phyloP scores from a whole-genome alignment of 768 basidiomycete genomes.

The Tulasnella sp. region DNA sequence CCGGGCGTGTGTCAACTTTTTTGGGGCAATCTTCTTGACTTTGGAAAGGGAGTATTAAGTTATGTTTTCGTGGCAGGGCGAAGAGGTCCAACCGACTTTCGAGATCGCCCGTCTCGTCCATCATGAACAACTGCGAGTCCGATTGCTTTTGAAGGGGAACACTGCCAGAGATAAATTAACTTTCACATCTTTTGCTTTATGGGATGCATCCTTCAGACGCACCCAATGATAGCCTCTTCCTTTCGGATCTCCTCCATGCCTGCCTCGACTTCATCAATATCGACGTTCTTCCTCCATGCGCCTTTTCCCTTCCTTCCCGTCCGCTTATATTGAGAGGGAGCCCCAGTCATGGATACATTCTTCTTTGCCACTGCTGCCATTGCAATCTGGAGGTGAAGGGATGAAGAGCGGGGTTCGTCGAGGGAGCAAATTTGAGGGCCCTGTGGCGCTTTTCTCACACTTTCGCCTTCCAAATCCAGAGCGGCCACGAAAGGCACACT shows the following conservation, averaged over 20 bases:
- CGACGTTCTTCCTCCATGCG: conserved; percentile 89
- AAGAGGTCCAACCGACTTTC: conserved; percentile 36
- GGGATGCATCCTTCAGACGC: conserved; percentile 19
- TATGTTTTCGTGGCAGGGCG: not conserved
- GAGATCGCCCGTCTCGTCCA: conserved; percentile 73
- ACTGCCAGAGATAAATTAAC: conserved; percentile 28
- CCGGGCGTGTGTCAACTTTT: conserved; percentile 38
- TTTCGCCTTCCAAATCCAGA: no score
- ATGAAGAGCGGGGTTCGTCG: not conserved
- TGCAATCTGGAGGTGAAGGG: not conserved
- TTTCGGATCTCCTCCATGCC: conserved; percentile 62
- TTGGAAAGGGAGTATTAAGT: not conserved
- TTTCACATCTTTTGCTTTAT: not conserved
- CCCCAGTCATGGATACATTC: conserved; percentile 20
- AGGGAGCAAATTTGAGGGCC: conserved; percentile 9
- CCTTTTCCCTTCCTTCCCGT: conserved; percentile 80
- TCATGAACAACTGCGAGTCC: conserved; percentile 63
- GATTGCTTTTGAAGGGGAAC: conserved; percentile 51
- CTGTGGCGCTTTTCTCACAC: not conserved
- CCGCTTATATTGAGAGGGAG: conserved; percentile 37
- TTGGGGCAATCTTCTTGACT: conserved; percentile 42
- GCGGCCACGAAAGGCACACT: not conserved
- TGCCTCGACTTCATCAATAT: conserved; percentile 66
- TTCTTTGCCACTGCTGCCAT: conserved; percentile 3
- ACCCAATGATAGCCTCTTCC: conserved; percentile 80